A percentile compares a stretch with the other conserved stretches of the same genome.
These are phyloP conservation scores for Hypoxylon sp. DNA, from an alignment of 2,329 filamentous ascomycete species.

Conservation along the genomic window DNA sequence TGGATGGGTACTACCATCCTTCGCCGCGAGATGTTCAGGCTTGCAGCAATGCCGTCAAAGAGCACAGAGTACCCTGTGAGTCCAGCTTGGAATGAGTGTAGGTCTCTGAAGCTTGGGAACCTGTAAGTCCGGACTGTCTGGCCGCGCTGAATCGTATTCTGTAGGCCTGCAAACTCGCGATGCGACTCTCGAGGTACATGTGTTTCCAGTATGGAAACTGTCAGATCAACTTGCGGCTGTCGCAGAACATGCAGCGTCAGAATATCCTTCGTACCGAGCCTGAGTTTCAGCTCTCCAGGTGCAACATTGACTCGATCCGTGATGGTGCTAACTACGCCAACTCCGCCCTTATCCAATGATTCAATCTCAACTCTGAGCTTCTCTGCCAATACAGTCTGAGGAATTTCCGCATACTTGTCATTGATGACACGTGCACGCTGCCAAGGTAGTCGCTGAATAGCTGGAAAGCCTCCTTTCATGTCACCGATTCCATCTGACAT, in stretches of 20 bases:
- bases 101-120: conserved; percentile 75
- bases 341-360: conserved; percentile 69
- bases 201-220: conserved; percentile 80
- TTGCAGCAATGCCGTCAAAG: conserved; percentile 79
- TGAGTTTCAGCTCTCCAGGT: conserved; percentile 79
- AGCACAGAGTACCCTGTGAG: conserved; percentile 85
- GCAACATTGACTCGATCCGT: conserved; percentile 88
- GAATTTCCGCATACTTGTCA: conserved; percentile 73
- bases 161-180: conserved; percentile 74
- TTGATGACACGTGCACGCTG: conserved; percentile 81
- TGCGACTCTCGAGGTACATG: conserved; percentile 74
- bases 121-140: conserved; percentile 80
- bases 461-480: conserved; percentile 64
- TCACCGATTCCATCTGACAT: conserved; percentile 70
- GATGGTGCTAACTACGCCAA: conserved; percentile 71
- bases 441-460: conserved; percentile 72
- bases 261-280: conserved; percentile 73
- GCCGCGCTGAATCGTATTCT: conserved; percentile 66
- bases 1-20: conserved; percentile 93
- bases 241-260: conserved; percentile 77
- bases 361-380: conserved; percentile 81
- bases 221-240: conserved; percentile 82
- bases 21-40: conserved; percentile 85
- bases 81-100: conserved; percentile 84
- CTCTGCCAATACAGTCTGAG: conserved; percentile 81